Evolutionary conservation across 768 basidiomycete genomes (phyloP), one percentile per base, ranked within the genome.

Genomic region (Infundibulicybe gibba): DNA sequence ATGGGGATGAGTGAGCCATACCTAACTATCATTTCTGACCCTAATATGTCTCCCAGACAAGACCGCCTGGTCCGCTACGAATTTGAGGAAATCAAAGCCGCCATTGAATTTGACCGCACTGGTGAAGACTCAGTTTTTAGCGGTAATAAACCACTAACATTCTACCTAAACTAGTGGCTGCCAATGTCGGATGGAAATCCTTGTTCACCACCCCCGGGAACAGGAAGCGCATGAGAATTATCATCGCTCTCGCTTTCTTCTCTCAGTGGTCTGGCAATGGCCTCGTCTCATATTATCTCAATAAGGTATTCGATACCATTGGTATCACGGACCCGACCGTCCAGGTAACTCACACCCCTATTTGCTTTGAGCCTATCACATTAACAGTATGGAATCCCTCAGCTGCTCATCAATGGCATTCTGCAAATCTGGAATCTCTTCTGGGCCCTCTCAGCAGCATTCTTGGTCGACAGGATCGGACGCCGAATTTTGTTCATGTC

Each of bases 231-330:
- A 76, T 91, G 75, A 67, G 76, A 46, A 85, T 90, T 62, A 85
- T 91, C 62, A 61, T 87, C 51, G 84, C 83, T 40, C 69, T 90
- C 46, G 87, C 85, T 40, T 86, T 86, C 76, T 89, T 90, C 76
- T 89, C 87, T 2, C 85, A 88, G 55, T 90, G 87, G 88, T 89
- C 85, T 9, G 88, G 87, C 12, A 90, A 90, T 56, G 88, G 88
- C 58, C 83, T 91, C 44, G 83, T 88, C 43, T 88, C 85, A 6
- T 90, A 85, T 73, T 91, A 91, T 71, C 79, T 91, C 58, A 83
- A 73, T 67, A 73, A 77, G 62, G 83, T 91, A 43, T 81, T 92
- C 63, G 62, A 74, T 50, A 70, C 77, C 49, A 83, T 87, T 47
- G 84, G 84, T 48, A 82, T 88, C 58, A 80, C 77, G 11, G 67